phyloP scores from a whole-genome alignment of 306 rosid species.

The Prunus kanzakura region DNA sequence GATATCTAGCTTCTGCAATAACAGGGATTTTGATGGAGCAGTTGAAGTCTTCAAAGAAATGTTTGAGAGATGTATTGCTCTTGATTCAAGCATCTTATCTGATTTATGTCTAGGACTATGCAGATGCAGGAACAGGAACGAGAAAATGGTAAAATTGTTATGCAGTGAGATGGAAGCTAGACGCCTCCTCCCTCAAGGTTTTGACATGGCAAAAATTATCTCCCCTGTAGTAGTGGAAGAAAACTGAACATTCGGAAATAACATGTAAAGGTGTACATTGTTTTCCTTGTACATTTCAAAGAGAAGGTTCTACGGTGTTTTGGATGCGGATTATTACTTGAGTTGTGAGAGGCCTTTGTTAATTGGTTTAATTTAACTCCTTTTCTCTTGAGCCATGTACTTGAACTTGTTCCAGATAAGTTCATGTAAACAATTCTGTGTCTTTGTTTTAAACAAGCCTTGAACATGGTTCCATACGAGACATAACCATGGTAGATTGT shows the following conservation, averaged over 20 bases:
- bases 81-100: conserved; percentile 42
- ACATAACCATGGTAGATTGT: too few relatives aligned
- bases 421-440: too few relatives aligned
- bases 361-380: too few relatives aligned
- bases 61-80: conserved; percentile 48
- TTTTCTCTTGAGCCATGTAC: too few relatives aligned
- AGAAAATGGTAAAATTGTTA: conserved; percentile 35
- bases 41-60: conserved; percentile 60
- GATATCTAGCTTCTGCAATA: conserved; percentile 51
- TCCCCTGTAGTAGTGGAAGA: conserved; percentile 14
- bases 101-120: conserved; percentile 56
- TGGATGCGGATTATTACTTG: not conserved
- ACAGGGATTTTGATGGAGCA: conserved; percentile 77
- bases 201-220: conserved; percentile 34
- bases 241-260: not conserved
- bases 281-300: not conserved
- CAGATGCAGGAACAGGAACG: conserved; percentile 51
- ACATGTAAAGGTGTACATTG: not conserved
- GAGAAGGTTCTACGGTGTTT: not conserved
- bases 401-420: too few relatives aligned
- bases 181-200: conserved; percentile 25
- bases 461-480: too few relatives aligned
- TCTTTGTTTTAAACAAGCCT: too few relatives aligned
- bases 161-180: conserved; percentile 34
- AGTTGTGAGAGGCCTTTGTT: too few relatives aligned